Base-by-base conservation (phyloP, 495 filamentous ascomycete species). In the Poronia punctata region DNA sequence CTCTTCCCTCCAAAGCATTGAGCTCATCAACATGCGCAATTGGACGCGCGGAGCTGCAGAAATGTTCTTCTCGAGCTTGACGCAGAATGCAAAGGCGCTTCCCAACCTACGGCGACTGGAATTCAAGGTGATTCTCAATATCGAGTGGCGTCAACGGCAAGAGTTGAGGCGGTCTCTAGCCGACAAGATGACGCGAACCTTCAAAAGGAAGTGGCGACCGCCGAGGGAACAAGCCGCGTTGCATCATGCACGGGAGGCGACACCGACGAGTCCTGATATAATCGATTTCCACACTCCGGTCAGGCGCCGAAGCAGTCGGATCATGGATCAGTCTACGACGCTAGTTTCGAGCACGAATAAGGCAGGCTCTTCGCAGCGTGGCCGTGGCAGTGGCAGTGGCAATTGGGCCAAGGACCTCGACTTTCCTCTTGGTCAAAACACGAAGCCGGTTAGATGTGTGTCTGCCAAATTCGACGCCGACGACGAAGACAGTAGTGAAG, bases 71-170 rank as follows among this genome's bases (percentile, higher is more conserved):
- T 72, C 69, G 17, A 88, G 83, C 14, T 66, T 95, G 2, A 68
- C 87, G 4, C 68, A 86, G 31, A 75, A 75, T 19, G 85, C 88
- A 0, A 62, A 70, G 1, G 60, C 64, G 0, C 64, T 95, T 5
- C 72, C 60, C 0, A 62, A 78, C 28, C 70, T 95, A 18, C 79
- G 87, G 3, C 62, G 68, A 10, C 62, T 95, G 15, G 65, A 68
- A 4, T 72, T 95, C 19, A 82, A 82, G 41, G 76, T 80, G 18
- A 86, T 84, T 46, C 60, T 95, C 18, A 69, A 79, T 38, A 80
- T 84, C 33, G 75, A 76, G 14, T 92, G 86, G 83, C 80, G 85
- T 34, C 80, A 88, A 45, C 76, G 88, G 19, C 82, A 80, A 6
- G 70, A 67, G 4, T 79, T 94, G 44, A 73, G 86, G 17, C 76